Evolutionary conservation across 2,329 filamentous ascomycete genomes (phyloP).

Genomic region (Fusarium aywerte): DNA sequence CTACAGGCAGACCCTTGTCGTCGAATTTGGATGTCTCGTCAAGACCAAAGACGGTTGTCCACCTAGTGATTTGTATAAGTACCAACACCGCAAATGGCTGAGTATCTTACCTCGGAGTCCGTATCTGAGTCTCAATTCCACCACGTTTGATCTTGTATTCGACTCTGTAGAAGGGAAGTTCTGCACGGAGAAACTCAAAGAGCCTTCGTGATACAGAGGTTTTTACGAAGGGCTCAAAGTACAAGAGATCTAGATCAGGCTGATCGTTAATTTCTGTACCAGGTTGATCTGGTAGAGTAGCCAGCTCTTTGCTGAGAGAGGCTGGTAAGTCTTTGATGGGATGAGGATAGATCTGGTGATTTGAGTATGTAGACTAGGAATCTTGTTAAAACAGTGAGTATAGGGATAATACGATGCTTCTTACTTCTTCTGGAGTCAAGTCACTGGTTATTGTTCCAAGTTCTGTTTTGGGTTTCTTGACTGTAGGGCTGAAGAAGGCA

Average conservation of each 20-base stretch:
- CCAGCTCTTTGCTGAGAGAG: slow-evolving; percentile 53
- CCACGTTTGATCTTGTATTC: slow-evolving; percentile 77
- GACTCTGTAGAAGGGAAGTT: slow-evolving; percentile 80
- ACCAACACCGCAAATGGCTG: not conserved
- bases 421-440: slow-evolving; percentile 14
- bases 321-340: slow-evolving; percentile 58
- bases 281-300: slow-evolving; percentile 61
- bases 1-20: slow-evolving; percentile 55
- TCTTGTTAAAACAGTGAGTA: not conserved
- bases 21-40: slow-evolving; percentile 72
- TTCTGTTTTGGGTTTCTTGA: slow-evolving; percentile 43
- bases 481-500: slow-evolving; percentile 66
- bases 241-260: slow-evolving; percentile 76
- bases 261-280: slow-evolving; percentile 71
- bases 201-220: slow-evolving; percentile 64
- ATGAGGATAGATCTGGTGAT: slow-evolving; percentile 62
- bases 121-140: slow-evolving; percentile 69
- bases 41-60: slow-evolving; percentile 67
- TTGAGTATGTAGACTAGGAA: slow-evolving; percentile 48
- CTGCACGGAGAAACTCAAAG: slow-evolving; percentile 76
- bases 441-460: not conserved
- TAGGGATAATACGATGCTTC: rapidly evolving
- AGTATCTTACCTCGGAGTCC: slow-evolving; percentile 58
- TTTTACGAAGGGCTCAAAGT: slow-evolving; percentile 79
- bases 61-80: slow-evolving; percentile 44